These are phyloP conservation scores for barley (Hordeum vulgare) DNA, from an alignment of 176 grass and related monocot species.

Conservation along the genomic window MorexV3_pseudomolecules_assembly NC_058524.1:105545584-105546083, in stretches of 20 bases:
- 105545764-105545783: not conserved
- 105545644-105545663: too few relatives aligned
- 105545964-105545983: not conserved
- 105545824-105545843: slow-evolving; percentile 1
- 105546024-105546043: too few relatives aligned
- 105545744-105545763: not conserved
- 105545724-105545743: too few relatives aligned
- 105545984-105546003: not conserved
- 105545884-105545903: not conserved
- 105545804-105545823: not conserved
- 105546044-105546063: too few relatives aligned
- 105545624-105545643: too few relatives aligned
- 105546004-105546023: not conserved
- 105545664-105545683: too few relatives aligned
- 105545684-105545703: too few relatives aligned
- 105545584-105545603: too few relatives aligned
- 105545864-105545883: not conserved
- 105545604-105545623: too few relatives aligned
- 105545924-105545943: not conserved
- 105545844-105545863: slow-evolving; percentile 20
- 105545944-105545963: not conserved
- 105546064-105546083: too few relatives aligned
- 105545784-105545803: not conserved
- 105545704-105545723: too few relatives aligned
- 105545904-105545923: slow-evolving; percentile 15